Base-by-base conservation (phyloP, 192 early-diverging fungal species). In the Helicostylum pulchrum region DNA sequence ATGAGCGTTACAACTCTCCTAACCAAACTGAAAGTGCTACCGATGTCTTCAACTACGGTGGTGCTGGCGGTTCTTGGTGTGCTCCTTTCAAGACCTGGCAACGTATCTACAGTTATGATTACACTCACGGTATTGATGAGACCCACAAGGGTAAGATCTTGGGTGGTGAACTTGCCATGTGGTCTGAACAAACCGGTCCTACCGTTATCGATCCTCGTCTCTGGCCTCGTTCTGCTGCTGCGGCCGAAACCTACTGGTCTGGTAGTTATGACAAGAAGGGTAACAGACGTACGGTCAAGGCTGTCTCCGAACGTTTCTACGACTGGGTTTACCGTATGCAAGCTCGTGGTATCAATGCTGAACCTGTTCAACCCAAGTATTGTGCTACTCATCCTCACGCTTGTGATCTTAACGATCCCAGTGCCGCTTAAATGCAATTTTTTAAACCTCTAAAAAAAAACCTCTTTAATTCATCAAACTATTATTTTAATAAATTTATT, bases 61-160 rank as follows among this genome's bases (percentile, higher is more conserved):
- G 80, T 10, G 12, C 9, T 32, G 78, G 76, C 61, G 76, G 73
- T 47, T 89, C 87, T 39, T 91, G 90, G 88, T 92, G 90, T 72
- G 78, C 78, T 42, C 88, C 90, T 43, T 89, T 78, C 83, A 88
- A 88, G 81, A 71, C 82, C 20, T 90, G 88, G 90, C 83, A 87
- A 76, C 82, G 83, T 50, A 79, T 89, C 53, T 89, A 92, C 70
- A 71, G 73, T 52, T 90, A 80, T 68, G 81, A 90, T 62, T 76
- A 84, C 39, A 79, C 78, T 50, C 77, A 80, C 45, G 82, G 82
- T 26, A 74, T 89, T 65, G 81, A 77, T 65, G 8, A 69, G 68
- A 12, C 74, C 90, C 0, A 74, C 72, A 30, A 26, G 26, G 80
- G 80, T 60, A 79, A 82, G 12, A 78, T 92, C 19, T 67, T 92